Base-by-base conservation (phyloP, 2,329 filamentous ascomycete species). In the Herpotrichia juniperi region DNA sequence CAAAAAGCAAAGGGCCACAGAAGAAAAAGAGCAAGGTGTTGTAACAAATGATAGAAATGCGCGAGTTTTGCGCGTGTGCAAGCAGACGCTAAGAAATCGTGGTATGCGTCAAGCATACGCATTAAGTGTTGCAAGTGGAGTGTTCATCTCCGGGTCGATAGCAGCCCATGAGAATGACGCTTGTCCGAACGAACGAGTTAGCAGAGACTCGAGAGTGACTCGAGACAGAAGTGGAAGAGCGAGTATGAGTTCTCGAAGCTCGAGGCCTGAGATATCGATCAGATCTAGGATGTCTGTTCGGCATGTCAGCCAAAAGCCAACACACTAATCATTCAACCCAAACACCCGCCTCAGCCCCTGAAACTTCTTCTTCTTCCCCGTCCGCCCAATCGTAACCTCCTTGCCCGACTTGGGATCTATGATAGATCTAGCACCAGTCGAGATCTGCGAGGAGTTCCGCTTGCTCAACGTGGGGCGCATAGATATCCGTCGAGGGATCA, bases 331-430 rank as follows among this genome's bases (percentile, higher is more conserved):
- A 65, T 83, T 74, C 44, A 86, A 69, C 43, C 80, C 78, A 73
- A 91, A 88, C 70, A 88, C 87, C 69, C 79, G 83, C 68, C 88
- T 83, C 67, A 91, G 72, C 48, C 78, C 75, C 35, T 81, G 80
- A 71, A 91, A 90, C 73, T 87, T 89, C 80, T 90, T 90, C 75
- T 82, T 83, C 70, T 78, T 79, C 40, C 72, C 67, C 5, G 69
- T 73, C 46, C 71, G 55, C 12, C 68, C 59, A 35, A 73, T 66
- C 26, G 71, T 66, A 2, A 68, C 63, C 26, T 56, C 66, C 22
- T 59, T 66, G 56, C 55, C 64, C 17, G 61, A 62, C 7, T 62
- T 66, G n/a, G 71, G 63, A 19, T 68, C 70, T 7, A 67, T 68
- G 5, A 68, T 72, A 30, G 63, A 68, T 0, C 66, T 58, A 19